phyloP scores from a whole-genome alignment of 208 protist species.

The Acanthamoeba triangularis region DNA sequence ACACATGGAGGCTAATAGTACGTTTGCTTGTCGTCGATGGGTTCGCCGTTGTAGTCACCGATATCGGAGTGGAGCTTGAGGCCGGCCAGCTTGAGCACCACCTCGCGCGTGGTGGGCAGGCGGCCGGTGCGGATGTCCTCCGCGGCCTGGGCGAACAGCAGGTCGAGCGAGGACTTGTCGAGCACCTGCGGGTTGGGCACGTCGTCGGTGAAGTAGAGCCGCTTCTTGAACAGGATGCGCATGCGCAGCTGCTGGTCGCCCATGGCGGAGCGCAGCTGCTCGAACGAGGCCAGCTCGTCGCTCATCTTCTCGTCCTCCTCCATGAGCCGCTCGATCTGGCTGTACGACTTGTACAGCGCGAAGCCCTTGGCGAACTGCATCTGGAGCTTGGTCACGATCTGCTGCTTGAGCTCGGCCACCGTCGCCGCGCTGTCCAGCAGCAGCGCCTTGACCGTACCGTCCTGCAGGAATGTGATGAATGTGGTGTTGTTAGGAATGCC shows the following conservation, averaged over 20 bases:
- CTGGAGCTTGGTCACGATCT: slow-evolving; percentile 42
- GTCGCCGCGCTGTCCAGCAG: slow-evolving; percentile 64
- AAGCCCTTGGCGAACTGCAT: slow-evolving; percentile 42
- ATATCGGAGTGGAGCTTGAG: slow-evolving; percentile 47
- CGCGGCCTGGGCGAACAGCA: slow-evolving; percentile 36
- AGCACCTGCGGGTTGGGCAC: slow-evolving; percentile 3
- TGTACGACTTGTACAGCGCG: slow-evolving; percentile 51
- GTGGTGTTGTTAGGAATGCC: not conserved
- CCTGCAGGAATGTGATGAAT: not conserved
- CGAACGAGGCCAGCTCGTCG: slow-evolving; percentile 44
- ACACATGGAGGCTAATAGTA: not conserved
- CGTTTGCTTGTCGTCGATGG: slow-evolving; percentile 41
- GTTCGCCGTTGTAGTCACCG: not conserved
- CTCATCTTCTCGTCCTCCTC: slow-evolving; percentile 57
- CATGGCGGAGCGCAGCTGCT: slow-evolving; percentile 62
- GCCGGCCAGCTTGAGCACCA: slow-evolving; percentile 51
- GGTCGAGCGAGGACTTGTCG: slow-evolving; percentile 69
- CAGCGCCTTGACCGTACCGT: slow-evolving; percentile 70
- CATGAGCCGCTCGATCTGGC: slow-evolving; percentile 53
- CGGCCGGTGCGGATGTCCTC: slow-evolving; percentile 71
- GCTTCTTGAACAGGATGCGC: slow-evolving; percentile 74
- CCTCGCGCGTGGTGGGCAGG: slow-evolving; percentile 56
- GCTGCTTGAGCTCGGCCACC: slow-evolving; percentile 58
- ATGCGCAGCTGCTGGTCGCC: slow-evolving; percentile 44
- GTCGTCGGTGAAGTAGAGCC: slow-evolving; percentile 53